These are phyloP conservation scores for Lentinula lateritia DNA, from an alignment of 768 basidiomycete species.

Conservation along the genomic window DNA sequence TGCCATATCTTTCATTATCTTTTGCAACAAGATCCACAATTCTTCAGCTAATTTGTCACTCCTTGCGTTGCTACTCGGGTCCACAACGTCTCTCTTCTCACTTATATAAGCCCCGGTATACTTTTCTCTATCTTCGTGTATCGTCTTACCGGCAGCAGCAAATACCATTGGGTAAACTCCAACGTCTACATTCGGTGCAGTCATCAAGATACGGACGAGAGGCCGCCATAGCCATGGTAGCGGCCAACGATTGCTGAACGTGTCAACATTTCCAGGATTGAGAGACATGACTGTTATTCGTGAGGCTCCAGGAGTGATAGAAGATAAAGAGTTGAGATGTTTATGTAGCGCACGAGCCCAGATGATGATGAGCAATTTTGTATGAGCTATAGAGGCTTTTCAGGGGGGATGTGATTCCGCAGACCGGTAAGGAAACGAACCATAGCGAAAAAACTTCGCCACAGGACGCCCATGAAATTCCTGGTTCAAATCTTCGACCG, in stretches of 20 bases:
- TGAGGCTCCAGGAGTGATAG: background rate
- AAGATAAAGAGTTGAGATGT: background rate
- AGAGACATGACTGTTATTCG: background rate
- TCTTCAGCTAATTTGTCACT: constrained; percentile 9
- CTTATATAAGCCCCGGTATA: constrained; percentile 15
- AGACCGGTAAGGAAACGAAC: background rate
- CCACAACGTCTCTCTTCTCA: constrained; percentile 10
- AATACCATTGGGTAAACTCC: constrained; percentile 13
- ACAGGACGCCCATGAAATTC: constrained; percentile 3
- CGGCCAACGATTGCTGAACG: background rate
- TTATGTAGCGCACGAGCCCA: constrained; percentile 7
- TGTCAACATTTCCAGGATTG: background rate
- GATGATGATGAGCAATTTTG: constrained; percentile 11
- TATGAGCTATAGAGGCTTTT: constrained; percentile 6
- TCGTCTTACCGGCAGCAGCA: constrained; percentile 13
- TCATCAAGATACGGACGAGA: background rate
- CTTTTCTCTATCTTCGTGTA: constrained; percentile 12
- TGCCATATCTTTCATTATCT: constrained; percentile 10
- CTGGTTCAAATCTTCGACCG: constrained; percentile 14
- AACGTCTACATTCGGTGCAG: background rate
- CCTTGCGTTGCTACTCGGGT: constrained; percentile 3
- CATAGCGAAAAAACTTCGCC: constrained; percentile 6
- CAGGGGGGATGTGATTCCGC: too few species aligned
- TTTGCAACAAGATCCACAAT: constrained; percentile 11
- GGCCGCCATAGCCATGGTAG: background rate